Base-by-base conservation (phyloP, 2,329 filamentous ascomycete species). In the Lecanoromycetidae sp. region DNA sequence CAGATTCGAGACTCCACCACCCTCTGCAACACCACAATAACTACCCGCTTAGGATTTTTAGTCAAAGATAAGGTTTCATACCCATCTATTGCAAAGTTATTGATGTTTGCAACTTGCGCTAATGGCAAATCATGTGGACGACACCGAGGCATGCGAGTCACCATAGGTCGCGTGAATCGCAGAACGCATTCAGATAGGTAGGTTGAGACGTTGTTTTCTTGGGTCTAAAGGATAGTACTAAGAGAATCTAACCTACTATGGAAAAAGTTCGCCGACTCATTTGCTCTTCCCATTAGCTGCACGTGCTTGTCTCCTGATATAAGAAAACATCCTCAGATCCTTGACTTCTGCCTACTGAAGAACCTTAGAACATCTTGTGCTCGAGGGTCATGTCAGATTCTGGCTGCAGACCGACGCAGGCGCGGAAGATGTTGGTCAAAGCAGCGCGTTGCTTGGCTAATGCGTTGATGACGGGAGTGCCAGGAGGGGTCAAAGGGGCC, bases 361-460 rank as follows among this genome's bases (percentile, higher is more conserved):
- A 15, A 35, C 9, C 34, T 66, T 76, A 85, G 64, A 95, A 88
- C 55, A 96, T 77, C 80, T 96, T 98, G 74, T 96, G 90, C 77
- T 98, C 91, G 44, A 96, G 77, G 33, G 88, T 95, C 91, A 98
- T 98, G 66, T 98, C 91, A 49, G 82, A 91, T 77, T 98, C 91
- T 13, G 91, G 91, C 75, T 95, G 86, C 51, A 98, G 77, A 55
- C 91, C 91, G 59, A 98, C 82, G 61, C 90, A 96, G 55, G 91
- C 91, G 61, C 90, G 87, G 81, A 98, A 94, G 70, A 98, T 95
- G 74, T 98, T 98, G 67, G 85, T 91, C 65, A 98, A 68, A 35
- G 88, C 88, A 56, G 80, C 83, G 57, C 91, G 87, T 75, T 98
- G 91, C 78, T 98, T 98, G 61, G 83, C 87, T 56, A 98, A 76